Evolutionary conservation across 225 moss, liverwort and hornwort genomes (phyloP), one percentile per base, ranked within the genome.

Genomic region (Rhytidiadelphus loreus): DNA sequence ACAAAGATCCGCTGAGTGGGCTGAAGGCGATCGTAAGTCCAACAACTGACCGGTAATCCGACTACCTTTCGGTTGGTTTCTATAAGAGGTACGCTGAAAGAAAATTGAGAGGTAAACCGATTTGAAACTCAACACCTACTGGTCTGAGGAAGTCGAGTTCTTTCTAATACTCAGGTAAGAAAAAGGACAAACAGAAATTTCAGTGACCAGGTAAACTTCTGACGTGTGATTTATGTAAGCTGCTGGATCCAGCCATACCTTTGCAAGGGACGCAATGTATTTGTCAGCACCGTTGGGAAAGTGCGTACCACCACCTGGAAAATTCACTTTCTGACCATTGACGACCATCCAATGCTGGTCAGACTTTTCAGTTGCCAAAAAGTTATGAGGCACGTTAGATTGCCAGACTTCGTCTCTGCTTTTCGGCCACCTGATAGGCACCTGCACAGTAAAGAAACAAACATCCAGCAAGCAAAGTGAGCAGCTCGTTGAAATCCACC

Each of bases 341-440:
- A 97, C 90, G 87, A 92, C 98, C 98, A 98, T 98, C 98, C 98
- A 98, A 80, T 97, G 97, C 91, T 98, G 98, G 90, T 98, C 96
- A 61, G 96, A 96, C 89, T 98, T 98, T 89, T 98, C 97, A 76
- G 87, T 86, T 55, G 98, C 97, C 84, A 98, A 91, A 92, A 96
- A 98, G 32, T 87, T 96, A 44, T 98, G 98, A 39, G 98, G 98
- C 63, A 98, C 95, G 80, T 98, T 98, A 16, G 97, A 96, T 88
- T 94, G 92, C 98, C 98, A 96, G 41, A 98, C 96, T 91, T 96
- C 96, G 80, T 96, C 97, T 88, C 96, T 95, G 86, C 98, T 98
- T 81, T 73, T 89, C 60, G 98, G 95, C 98, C 98, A 98, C 91
- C 91, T 96, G 71, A 98, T 89, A 62, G 98, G 91, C 73, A 97